These are phyloP conservation scores for Aspergillus aculeatus DNA, from an alignment of 2,329 filamentous ascomycete genomes.

Conservation along the genomic window DNA sequence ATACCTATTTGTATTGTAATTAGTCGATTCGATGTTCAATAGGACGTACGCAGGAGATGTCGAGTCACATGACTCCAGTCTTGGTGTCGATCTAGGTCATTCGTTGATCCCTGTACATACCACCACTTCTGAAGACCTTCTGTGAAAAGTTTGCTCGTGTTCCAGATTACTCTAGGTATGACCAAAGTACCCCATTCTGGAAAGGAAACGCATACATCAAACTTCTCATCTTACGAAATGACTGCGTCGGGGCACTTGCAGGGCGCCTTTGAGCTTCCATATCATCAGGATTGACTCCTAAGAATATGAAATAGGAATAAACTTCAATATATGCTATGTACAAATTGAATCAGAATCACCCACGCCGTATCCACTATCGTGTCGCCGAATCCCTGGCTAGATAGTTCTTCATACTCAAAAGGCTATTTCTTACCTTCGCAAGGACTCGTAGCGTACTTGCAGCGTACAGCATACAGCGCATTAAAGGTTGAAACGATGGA, in stretches of 20 bases:
- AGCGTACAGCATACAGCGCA: background rate
- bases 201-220: background rate
- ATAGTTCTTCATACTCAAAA: too few relatives aligned
- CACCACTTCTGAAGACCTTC: background rate
- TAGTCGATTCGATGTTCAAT: slow-evolving; percentile 26
- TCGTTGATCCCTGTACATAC: background rate
- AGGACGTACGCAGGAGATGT: slow-evolving; percentile 17
- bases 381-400: background rate
- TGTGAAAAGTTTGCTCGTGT: background rate
- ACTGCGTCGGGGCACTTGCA: background rate
- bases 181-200: background rate
- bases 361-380: background rate
- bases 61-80: background rate
- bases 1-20: slow-evolving; percentile 37
- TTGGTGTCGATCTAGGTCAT: background rate
- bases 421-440: too few relatives aligned
- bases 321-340: slow-evolving; percentile 1
- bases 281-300: background rate
- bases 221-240: background rate
- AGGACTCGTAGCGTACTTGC: too few relatives aligned
- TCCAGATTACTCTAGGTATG: background rate
- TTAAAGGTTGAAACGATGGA: background rate
- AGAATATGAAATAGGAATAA: background rate
- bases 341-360: background rate
- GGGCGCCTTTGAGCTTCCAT: background rate